A percentile compares a stretch with the other conserved stretches of the same genome.
These are phyloP conservation scores for Epichloe glyceriae DNA, from an alignment of 2,329 filamentous ascomycete species.

Conservation along the genomic window DNA sequence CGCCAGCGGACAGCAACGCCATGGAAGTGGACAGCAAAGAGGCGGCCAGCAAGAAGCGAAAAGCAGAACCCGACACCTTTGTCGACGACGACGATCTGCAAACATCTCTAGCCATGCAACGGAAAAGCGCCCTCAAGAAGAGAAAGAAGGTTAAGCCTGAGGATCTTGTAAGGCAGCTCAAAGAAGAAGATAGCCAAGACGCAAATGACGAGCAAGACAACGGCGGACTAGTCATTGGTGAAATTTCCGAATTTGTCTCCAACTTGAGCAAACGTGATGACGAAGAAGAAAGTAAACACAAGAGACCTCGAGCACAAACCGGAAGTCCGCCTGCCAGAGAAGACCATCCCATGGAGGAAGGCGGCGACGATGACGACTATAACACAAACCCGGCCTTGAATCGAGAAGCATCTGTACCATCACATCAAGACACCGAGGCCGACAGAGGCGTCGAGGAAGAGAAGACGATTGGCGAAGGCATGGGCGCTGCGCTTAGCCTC, in stretches of 20 bases:
- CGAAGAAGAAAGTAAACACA: slow-evolving; percentile 40
- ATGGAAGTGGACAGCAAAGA: slow-evolving; percentile 69
- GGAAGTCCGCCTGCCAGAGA: slow-evolving; percentile 16
- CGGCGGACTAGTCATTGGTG: slow-evolving; percentile 76
- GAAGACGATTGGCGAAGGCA: slow-evolving; percentile 49
- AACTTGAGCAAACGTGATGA: slow-evolving; percentile 60
- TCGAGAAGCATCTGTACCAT: slow-evolving; percentile 5
- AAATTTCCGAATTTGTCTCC: slow-evolving; percentile 88
- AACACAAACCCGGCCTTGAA: slow-evolving; percentile 11
- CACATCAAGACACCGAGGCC: neutral
- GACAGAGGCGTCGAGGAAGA: slow-evolving; percentile 9
- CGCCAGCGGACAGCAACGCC: slow-evolving; percentile 27
- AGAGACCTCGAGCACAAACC: slow-evolving; percentile 15
- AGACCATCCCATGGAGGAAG: slow-evolving; percentile 20
- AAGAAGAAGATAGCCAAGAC: slow-evolving; percentile 40
- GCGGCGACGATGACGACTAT: slow-evolving; percentile 9
- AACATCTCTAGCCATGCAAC: slow-evolving; percentile 69
- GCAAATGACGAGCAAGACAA: slow-evolving; percentile 22
- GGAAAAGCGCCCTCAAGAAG: slow-evolving; percentile 77
- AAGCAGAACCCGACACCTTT: slow-evolving; percentile 54
- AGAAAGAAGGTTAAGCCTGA: slow-evolving; percentile 77
- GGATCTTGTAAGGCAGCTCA: slow-evolving; percentile 73
- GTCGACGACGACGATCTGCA: slow-evolving; percentile 91
- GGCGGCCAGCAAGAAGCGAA: slow-evolving; percentile 44
- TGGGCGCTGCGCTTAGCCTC: slow-evolving; percentile 72